phyloP scores from a whole-genome alignment of 169 alveolate genomes.

The Plasmodium vivax region DNA sequence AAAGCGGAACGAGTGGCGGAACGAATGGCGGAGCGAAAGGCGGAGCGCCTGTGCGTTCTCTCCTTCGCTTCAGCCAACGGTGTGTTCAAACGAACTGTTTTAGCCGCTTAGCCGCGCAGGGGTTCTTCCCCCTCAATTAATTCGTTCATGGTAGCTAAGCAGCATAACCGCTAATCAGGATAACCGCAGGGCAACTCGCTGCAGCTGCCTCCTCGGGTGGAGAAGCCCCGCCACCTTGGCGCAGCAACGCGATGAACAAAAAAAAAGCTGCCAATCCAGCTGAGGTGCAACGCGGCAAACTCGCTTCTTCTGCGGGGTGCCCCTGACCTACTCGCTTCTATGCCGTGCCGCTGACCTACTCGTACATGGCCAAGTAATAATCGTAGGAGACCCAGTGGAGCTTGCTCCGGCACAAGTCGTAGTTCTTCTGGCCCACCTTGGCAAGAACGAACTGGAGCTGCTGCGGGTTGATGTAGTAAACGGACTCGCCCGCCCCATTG shows the following conservation, averaged over 20 bases:
- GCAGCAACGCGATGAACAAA: not conserved
- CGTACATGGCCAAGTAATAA: slow-evolving; percentile 85
- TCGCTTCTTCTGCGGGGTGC: too few species aligned
- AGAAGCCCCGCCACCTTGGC: not conserved
- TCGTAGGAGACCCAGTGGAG: slow-evolving; percentile 93
- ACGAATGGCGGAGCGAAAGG: too few species aligned
- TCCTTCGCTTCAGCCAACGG: not conserved
- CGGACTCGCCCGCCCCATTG: slow-evolving; percentile 82
- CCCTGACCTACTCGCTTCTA: too few species aligned
- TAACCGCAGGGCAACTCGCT: not conserved
- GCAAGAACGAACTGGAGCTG: slow-evolving; percentile 82
- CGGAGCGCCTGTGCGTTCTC: not conserved
- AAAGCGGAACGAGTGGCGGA: too few species aligned
- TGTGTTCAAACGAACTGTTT: not conserved
- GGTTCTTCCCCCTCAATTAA: not conserved
- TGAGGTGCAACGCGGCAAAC: too few species aligned
- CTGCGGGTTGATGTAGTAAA: slow-evolving; percentile 87
- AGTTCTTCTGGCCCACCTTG: slow-evolving; percentile 84
- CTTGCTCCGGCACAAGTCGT: slow-evolving; percentile 83
- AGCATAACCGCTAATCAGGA: too few species aligned
- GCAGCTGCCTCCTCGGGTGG: not conserved
- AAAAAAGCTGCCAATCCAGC: not conserved
- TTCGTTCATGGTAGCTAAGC: not conserved
- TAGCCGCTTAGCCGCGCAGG: not conserved
- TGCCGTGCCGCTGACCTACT: slow-evolving; percentile 12